Evolutionary conservation across 106 monocot species (phyloP), one percentile per base, ranked within the genome.

Genomic region (Narthecium ossifragum): DNA sequence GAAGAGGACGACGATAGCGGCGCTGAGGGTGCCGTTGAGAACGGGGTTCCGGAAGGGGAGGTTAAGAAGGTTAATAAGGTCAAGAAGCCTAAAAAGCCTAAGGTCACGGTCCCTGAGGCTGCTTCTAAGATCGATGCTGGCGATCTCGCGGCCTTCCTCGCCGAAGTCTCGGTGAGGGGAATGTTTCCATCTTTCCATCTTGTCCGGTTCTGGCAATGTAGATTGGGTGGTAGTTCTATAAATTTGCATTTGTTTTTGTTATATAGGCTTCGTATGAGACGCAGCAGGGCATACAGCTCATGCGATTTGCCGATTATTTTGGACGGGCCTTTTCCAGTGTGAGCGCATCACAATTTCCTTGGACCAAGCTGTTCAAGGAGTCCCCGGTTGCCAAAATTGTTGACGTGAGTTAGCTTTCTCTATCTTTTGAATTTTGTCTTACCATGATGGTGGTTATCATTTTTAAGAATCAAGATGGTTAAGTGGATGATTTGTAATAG

Each of bases 261-360:
- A 48, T 53, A 26, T 59, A 98, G 96, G 78, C 18, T 48, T 98
- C 90, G 17, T 98, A 81, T 62, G 96, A 84, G 55, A 53, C 69
- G 20, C 80, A 90, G 33, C 73, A 75, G 62, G 78, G 90, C 43
- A 98, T 98, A 41, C 90, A 90, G 71, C 76, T 98, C 50, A 90
- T 98, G 96, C 62, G 96, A 43, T 98, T 98, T 47, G 83, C 89
- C 0, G 96, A 98, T 67, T 90, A 81, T 65, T 90, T 90, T 61
- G 96, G 71, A 8, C 64, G 84, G 26, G 61, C 86, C 1, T 98
- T 98, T 59, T 31, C 76, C n/a, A 18, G 46, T 13, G 90, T 98
- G 31, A 79, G 74, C 23, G 75, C 84, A 0, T 60, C 84, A 4
- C 90, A 87, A 33, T 98, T 98, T 63, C 90, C 84, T 0, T 94